Conservation (phyloP, 2,329 filamentous ascomycete genomes). For the Chrysoporthe austroafricana region DNA sequence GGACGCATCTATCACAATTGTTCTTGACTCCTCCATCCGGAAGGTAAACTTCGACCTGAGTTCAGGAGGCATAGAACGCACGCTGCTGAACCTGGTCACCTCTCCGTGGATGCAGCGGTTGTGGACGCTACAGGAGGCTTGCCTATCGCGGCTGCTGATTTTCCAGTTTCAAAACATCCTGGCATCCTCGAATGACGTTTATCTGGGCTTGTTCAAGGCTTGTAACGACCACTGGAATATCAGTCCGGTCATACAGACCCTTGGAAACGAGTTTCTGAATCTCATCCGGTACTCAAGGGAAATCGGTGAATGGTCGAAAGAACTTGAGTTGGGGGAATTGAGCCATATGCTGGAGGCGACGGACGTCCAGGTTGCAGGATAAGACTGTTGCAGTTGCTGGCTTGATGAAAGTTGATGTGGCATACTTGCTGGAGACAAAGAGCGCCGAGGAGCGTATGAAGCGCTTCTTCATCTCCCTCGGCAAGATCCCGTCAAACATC, state of each 20-base stretch:
- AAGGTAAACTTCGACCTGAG: neutral
- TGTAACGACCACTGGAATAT: neutral
- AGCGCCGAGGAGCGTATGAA: neutral
- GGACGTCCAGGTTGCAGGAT: neutral
- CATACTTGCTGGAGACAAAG: neutral
- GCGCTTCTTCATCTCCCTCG: neutral
- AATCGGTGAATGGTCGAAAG: neutral
- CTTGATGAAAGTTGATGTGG: neutral
- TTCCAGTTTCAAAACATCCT: neutral
- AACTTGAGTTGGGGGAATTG: neutral
- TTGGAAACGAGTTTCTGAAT: neutral
- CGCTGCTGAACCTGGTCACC: neutral
- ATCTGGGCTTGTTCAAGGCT: neutral
- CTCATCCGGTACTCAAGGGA: neutral
- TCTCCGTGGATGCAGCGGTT: neutral
- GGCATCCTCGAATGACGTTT: neutral
- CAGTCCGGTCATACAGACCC: neutral
- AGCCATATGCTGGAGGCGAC: neutral
- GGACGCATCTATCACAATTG: conserved; percentile 1
- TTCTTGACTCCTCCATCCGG: neutral
- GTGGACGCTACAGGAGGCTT: neutral
- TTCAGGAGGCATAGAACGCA: neutral
- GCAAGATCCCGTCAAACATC: neutral
- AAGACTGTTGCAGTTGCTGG: neutral
- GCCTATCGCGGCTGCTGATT: neutral